Conservation (phyloP, 2,329 filamentous ascomycete genomes). For the Biscogniauxia mediterranea region DNA sequence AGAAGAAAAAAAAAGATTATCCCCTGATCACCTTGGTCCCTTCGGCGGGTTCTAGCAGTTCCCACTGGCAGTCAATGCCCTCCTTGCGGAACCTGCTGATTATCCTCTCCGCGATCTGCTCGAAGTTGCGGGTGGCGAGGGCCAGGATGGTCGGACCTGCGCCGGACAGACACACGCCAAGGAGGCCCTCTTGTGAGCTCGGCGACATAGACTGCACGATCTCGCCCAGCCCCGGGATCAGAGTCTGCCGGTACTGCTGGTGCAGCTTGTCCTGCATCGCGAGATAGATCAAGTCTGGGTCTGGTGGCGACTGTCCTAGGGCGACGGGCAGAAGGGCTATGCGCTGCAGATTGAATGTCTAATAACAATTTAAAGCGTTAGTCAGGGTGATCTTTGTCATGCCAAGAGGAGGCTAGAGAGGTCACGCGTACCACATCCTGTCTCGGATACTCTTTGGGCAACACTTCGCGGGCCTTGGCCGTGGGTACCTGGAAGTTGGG, state of each 20-base stretch:
- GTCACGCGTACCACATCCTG: constrained; percentile 69
- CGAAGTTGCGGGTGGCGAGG: constrained; percentile 86
- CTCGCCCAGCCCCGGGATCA: constrained; percentile 89
- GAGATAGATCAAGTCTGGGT: constrained; percentile 91
- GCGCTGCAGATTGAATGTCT: constrained; percentile 90
- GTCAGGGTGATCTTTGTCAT: background rate
- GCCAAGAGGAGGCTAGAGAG: background rate
- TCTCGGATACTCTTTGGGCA: constrained; percentile 76
- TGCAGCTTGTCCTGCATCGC: constrained; percentile 99
- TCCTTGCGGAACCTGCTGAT: constrained; percentile 71
- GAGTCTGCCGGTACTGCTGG: constrained; percentile 87
- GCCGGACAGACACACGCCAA: constrained; percentile 92
- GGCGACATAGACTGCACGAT: constrained; percentile 92
- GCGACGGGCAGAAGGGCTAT: constrained; percentile 89
- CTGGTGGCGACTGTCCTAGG: constrained; percentile 83
- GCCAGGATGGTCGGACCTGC: constrained; percentile 94
- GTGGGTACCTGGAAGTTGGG: constrained; percentile 96
- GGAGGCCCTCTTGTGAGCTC: constrained; percentile 77
- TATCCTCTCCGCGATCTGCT: constrained; percentile 78
- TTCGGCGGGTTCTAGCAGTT: constrained; percentile 82
- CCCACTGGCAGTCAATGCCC: constrained; percentile 80
- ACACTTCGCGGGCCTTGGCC: constrained; percentile 80
- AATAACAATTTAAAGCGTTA: background rate
- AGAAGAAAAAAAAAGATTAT: no score
- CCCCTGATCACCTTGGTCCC: constrained; percentile 45